A percentile compares a stretch with the other conserved stretches of the same genome.
These are phyloP conservation scores for Xylariales sp. DNA, from an alignment of 2,329 filamentous ascomycete genomes.

Conservation along the genomic window DNA sequence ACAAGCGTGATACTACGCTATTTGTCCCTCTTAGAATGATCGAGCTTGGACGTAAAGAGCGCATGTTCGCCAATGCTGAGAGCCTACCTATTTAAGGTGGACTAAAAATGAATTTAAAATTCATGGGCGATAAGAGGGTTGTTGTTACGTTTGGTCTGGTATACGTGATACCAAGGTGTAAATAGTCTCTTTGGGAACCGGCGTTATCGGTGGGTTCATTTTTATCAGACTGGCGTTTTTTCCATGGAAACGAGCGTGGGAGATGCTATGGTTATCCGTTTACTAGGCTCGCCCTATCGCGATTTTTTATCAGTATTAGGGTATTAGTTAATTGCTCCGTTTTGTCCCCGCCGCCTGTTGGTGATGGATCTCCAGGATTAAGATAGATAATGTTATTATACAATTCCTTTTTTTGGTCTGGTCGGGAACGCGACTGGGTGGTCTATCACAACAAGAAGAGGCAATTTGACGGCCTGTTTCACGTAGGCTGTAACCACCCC, in stretches of 20 bases:
- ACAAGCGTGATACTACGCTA: slow-evolving; percentile 30
- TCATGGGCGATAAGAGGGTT: neutral
- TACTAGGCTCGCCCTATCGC: no score
- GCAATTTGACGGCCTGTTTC: no score
- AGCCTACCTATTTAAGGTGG: neutral
- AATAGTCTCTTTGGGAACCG: neutral
- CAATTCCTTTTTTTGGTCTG: neutral
- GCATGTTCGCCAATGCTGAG: neutral
- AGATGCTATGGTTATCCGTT: neutral
- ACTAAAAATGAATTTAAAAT: neutral
- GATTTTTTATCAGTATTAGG: neutral
- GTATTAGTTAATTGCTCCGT: neutral
- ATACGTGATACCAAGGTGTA: neutral
- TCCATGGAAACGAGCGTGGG: neutral
- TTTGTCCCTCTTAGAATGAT: slow-evolving; percentile 45
- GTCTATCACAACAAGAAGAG: neutral
- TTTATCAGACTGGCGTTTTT: neutral
- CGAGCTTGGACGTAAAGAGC: slow-evolving; percentile 39
- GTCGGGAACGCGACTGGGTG: neutral
- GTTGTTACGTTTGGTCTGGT: neutral
- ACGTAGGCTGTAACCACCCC: neutral
- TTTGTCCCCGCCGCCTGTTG: neutral
- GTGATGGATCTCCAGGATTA: neutral
- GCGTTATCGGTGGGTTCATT: neutral
- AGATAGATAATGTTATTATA: neutral